Percentiles rank a stretch among this genome's conserved stretches.
Evolutionary conservation across 1,284 basidiomycete species (phyloP).

Genomic region (Pholiota adiposa): DNA sequence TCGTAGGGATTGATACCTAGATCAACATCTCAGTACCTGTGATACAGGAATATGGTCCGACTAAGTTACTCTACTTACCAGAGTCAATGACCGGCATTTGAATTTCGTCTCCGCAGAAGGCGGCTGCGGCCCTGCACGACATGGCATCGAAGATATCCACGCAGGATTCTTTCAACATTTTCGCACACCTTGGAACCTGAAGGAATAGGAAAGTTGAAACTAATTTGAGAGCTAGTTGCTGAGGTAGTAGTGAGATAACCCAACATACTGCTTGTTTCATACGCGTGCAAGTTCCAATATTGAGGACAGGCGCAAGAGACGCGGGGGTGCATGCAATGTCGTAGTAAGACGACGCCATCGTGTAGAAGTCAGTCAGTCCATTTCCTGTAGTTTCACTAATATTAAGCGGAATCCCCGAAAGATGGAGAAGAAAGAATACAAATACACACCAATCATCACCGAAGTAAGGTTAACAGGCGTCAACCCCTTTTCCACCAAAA

Average conservation of each 20-base stretch:
- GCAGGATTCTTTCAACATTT: conserved; percentile 50
- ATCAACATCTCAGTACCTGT: neutral
- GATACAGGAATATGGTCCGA: no score
- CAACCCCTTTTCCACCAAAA: conserved; percentile 59
- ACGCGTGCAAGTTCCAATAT: conserved; percentile 45
- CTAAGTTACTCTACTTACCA: conserved; percentile 36
- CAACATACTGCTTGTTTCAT: conserved; percentile 52
- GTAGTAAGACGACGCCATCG: conserved; percentile 45
- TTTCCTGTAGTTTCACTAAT: conserved; percentile 51
- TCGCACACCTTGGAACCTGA: conserved; percentile 52
- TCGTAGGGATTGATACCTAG: conserved; percentile 61
- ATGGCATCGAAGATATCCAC: conserved; percentile 54
- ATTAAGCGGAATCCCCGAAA: no score
- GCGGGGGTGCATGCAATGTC: conserved; percentile 57
- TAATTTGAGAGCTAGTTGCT: neutral
- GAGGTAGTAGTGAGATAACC: neutral
- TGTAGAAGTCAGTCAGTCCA: conserved; percentile 52
- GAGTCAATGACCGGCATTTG: conserved; percentile 34
- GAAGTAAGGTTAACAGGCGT: conserved; percentile 81
- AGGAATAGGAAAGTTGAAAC: neutral
- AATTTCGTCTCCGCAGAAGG: conserved; percentile 49
- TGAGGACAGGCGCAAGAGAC: conserved; percentile 45
- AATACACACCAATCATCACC: conserved; percentile 76
- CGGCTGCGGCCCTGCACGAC: conserved; percentile 51
- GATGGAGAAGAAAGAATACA: neutral